Conservation (phyloP, 768 basidiomycete species). For the Neoboletus brunneissimus region DNA sequence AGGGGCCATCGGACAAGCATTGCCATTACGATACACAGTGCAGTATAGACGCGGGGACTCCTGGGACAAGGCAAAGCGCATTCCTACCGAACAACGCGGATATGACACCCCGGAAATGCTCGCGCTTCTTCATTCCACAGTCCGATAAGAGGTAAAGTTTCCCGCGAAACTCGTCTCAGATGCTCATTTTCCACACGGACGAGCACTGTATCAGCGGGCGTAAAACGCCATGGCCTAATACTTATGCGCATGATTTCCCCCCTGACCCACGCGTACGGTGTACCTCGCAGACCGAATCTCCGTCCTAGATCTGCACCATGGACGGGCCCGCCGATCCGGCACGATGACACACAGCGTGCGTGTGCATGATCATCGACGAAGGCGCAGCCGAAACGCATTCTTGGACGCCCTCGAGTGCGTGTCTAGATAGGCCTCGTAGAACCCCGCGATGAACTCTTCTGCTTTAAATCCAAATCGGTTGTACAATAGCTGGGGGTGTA, state of each 20-base stretch:
- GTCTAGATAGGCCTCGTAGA: slow-evolving; percentile 79
- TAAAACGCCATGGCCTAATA: not conserved
- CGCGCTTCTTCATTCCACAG: not conserved
- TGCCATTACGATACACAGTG: no score
- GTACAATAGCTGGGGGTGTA: slow-evolving; percentile 57
- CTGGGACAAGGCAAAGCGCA: not conserved
- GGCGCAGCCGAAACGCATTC: slow-evolving; percentile 75
- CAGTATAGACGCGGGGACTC: not conserved
- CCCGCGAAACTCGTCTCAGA: not conserved
- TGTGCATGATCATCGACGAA: slow-evolving; percentile 48
- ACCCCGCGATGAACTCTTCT: slow-evolving; percentile 78
- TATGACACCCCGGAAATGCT: not conserved
- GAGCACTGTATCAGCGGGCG: not conserved
- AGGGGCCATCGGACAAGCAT: not conserved
- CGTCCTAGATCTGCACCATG: not conserved
- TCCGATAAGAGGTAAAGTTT: not conserved
- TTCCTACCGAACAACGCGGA: not conserved
- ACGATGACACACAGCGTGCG: not conserved
- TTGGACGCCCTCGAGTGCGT: slow-evolving; percentile 67
- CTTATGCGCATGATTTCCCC: not conserved
- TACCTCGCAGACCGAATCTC: not conserved
- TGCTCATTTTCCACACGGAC: not conserved
- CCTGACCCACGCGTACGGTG: not conserved
- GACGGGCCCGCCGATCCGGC: not conserved
- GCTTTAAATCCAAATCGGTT: slow-evolving; percentile 88